phyloP scores from a whole-genome alignment of 139 green algal species.

The Pleodorina starrii region DNA sequence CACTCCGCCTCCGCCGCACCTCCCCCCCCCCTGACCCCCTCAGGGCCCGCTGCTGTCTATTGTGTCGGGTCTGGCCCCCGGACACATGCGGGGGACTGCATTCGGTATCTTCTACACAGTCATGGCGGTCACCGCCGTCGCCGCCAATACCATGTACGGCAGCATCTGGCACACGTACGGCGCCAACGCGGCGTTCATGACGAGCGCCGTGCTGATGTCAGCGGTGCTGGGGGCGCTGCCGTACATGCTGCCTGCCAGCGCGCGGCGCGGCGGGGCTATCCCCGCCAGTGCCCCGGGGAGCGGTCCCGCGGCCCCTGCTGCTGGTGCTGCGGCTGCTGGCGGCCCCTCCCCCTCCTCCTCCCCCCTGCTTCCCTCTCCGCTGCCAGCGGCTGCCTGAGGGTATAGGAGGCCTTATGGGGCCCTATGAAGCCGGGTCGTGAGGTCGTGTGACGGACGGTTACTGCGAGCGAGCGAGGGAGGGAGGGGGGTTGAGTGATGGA shows the following conservation, averaged over 20 bases:
- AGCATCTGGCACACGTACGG: slow-evolving; percentile 62
- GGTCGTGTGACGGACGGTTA: no score
- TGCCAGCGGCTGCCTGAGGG: no score
- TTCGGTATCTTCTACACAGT: slow-evolving; percentile 81
- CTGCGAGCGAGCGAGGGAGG: no score
- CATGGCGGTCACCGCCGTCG: slow-evolving; percentile 69
- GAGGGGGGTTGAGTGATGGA: no score
- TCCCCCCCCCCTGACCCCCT: background rate
- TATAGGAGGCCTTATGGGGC: no score
- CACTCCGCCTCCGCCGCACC: no score
- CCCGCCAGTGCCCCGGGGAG: no score
- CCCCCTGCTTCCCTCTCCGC: no score
- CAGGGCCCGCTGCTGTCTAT: slow-evolving; percentile 71
- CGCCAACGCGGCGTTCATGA: slow-evolving; percentile 58
- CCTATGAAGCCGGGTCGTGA: no score
- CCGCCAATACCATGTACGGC: slow-evolving; percentile 70
- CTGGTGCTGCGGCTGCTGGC: no score
- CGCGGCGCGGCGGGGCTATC: background rate
- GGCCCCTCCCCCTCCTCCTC: no score
- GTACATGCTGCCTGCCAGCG: slow-evolving; percentile 53
- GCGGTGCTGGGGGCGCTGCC: slow-evolving; percentile 45
- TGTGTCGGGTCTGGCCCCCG: slow-evolving; percentile 64
- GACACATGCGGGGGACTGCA: slow-evolving; percentile 68
- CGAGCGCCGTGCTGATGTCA: slow-evolving; percentile 53
- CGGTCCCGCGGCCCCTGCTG: no score